Evolutionary conservation across 1,284 basidiomycete genomes (phyloP), one percentile per base, ranked within the genome.

Genomic region (Irpex lacteus): DNA sequence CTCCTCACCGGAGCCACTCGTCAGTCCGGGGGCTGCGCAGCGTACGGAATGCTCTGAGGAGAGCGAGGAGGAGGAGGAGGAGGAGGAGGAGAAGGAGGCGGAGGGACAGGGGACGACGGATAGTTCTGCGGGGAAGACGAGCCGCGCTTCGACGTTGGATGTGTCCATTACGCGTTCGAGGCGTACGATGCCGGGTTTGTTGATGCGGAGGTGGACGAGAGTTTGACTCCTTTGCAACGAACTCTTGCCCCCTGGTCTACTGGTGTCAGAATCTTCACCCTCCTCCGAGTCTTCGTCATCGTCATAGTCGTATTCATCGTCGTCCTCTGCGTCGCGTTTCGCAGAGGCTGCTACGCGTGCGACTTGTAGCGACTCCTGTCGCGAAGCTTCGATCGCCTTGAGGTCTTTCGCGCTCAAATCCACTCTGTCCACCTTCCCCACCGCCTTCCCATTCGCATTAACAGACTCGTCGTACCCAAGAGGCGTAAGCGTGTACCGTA

Each of bases 91-190:
- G 70, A 94, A 94, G 66, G 84, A 81, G 2, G 88, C 94, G 4
- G 80, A 82, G 1, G 95, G 95, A 73, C 95, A 98, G 19, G 92
- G 91, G 7, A 89, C 89, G 61, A 97, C 78, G 0, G 86, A 83
- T n/a, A 93, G 82, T 63, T 91, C 85, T n/a, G 83, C 80, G 15
- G 87, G 84, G 52, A 87, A 84, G 47, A 87, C 80, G 69, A 92
- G 75, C 73, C 91, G 80, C 67, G 87, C 84, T 71, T 87, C 85
- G 49, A 84, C 84, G 44, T 86, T 85, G 1, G 86, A 85, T n/a
- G 81, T 77, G 72, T 96, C 95, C 15, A 86, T 70, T 15, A 95
- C 86, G 37, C 85, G 84, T 67, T 91, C 88, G 15, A 98, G 82
- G 4, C 85, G 85, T 57, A 97, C 74, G 21, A 84, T 82, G 0